Percentiles rank a stretch among this genome's conserved stretches.
These are phyloP conservation scores for Ganoderma sinense DNA, from an alignment of 1,284 basidiomycete genomes.

Conservation along the genomic window DNA sequence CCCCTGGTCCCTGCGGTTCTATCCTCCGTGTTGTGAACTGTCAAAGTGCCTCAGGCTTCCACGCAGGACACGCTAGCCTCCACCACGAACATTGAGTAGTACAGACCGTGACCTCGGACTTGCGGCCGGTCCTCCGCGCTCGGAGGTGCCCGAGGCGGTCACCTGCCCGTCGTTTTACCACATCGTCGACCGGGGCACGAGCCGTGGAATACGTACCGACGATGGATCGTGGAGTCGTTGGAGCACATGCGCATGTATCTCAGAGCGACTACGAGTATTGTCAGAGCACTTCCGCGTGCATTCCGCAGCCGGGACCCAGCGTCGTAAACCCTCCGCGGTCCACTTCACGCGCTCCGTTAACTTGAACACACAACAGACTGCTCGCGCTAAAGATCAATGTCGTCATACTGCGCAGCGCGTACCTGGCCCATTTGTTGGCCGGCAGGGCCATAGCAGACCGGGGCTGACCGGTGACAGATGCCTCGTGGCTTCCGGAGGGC, in stretches of 20 bases:
- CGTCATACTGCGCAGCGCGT: not conserved
- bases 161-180: conserved; percentile 2
- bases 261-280: not conserved
- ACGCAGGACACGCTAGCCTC: not conserved
- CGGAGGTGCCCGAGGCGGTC: not conserved
- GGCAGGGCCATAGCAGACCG: not conserved
- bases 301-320: not conserved
- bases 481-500: not conserved
- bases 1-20: not conserved
- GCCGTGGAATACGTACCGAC: not conserved
- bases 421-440: not conserved
- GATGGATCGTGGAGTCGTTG: not conserved
- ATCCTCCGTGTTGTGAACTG: not conserved
- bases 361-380: too few species aligned
- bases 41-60: not conserved
- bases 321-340: too few species aligned
- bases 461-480: not conserved
- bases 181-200: not conserved
- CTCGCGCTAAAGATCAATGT: not conserved
- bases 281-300: not conserved
- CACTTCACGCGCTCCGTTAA: too few species aligned
- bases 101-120: not conserved
- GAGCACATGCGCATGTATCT: not conserved
- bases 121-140: conserved; percentile 2
- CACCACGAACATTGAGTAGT: not conserved